A percentile compares a stretch with the other conserved stretches of the same genome.
Conservation (phyloP, 805 yeast genomes). For the Candida namnaoensis region DNA sequence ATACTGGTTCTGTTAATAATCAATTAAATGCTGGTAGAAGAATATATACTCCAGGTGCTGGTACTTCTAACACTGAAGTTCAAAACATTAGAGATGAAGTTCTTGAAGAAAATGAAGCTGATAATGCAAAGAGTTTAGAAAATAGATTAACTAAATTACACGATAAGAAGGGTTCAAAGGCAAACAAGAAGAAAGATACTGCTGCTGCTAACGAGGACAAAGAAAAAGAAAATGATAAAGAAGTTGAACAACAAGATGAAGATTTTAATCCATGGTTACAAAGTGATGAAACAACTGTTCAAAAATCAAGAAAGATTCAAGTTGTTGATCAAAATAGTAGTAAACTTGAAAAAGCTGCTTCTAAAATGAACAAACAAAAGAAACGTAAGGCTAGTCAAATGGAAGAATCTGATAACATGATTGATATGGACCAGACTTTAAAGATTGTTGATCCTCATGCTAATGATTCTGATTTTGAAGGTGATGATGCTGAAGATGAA, state of each 20-base stretch:
- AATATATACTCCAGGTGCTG: conserved; percentile 55
- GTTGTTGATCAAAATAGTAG: conserved; percentile 44
- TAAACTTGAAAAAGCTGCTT: conserved; percentile 34
- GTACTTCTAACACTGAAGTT: conserved; percentile 19
- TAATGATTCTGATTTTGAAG: conserved; percentile 28
- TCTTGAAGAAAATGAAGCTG: conserved; percentile 38
- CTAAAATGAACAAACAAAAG: conserved; percentile 12
- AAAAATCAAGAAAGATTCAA: conserved; percentile 36
- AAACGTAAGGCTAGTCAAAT: conserved; percentile 25
- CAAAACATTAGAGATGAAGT: conserved; percentile 26
- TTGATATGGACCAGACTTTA: conserved; percentile 47
- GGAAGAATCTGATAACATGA: conserved; percentile 27
- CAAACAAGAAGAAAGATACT: conserved; percentile 1
- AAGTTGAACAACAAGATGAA: conserved; percentile 8
- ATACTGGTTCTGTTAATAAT: conserved; percentile 34
- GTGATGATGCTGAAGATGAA: conserved; percentile 36
- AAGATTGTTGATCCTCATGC: conserved; percentile 39
- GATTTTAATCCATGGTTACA: conserved; percentile 45
- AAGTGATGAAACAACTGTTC: conserved; percentile 18
- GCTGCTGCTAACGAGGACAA: conserved; percentile 5
- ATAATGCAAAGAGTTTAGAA: conserved; percentile 36
- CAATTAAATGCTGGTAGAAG: conserved; percentile 70
- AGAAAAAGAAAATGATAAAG: conserved; percentile 1
- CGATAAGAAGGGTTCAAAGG: conserved; percentile 2
- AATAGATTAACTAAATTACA: conserved; percentile 26